phyloP scores from a whole-genome alignment of 2,329 filamentous ascomycete genomes.

The Xylariaceae sp. region DNA sequence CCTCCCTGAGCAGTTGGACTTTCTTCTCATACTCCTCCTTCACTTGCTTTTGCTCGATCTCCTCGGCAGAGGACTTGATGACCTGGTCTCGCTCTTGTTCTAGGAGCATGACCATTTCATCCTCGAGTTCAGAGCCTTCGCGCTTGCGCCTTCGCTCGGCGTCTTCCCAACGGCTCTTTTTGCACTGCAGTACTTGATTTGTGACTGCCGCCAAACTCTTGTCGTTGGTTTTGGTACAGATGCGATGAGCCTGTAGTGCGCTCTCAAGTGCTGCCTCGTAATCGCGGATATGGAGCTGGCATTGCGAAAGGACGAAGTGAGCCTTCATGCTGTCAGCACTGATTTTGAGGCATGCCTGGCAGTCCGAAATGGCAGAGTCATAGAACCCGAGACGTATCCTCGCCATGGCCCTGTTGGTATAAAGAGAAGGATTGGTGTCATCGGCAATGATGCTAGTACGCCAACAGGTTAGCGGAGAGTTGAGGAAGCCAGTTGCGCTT shows the following conservation, averaged over 20 bases:
- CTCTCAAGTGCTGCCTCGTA: conserved; percentile 68
- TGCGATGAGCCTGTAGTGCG: conserved; percentile 67
- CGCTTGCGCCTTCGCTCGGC: conserved; percentile 59
- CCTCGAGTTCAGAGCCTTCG: conserved; percentile 54
- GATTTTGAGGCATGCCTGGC: conserved; percentile 68
- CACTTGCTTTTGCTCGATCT: conserved; percentile 43
- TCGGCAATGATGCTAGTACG: conserved; percentile 67
- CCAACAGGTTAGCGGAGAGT: background rate
- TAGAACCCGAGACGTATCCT: conserved; percentile 70
- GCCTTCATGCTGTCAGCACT: conserved; percentile 70
- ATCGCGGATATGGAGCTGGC: conserved; percentile 69
- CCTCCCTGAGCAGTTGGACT: conserved; percentile 36
- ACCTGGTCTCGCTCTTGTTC: conserved; percentile 40
- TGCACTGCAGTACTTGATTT: conserved; percentile 69
- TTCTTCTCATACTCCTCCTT: conserved; percentile 43
- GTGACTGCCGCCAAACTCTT: conserved; percentile 69
- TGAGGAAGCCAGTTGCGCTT: conserved; percentile 3
- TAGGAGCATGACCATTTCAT: conserved; percentile 52
- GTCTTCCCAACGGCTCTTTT: conserved; percentile 81
- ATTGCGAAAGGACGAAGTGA: conserved; percentile 77
- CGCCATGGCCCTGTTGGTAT: conserved; percentile 85
- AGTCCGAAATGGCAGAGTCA: conserved; percentile 73
- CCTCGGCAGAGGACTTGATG: conserved; percentile 21
- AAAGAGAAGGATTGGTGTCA: conserved; percentile 71
- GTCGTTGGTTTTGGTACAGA: conserved; percentile 60